These are phyloP conservation scores for Gynandropsis gynandra DNA, from an alignment of 345 rosid species.

Conservation along the genomic window DNA sequence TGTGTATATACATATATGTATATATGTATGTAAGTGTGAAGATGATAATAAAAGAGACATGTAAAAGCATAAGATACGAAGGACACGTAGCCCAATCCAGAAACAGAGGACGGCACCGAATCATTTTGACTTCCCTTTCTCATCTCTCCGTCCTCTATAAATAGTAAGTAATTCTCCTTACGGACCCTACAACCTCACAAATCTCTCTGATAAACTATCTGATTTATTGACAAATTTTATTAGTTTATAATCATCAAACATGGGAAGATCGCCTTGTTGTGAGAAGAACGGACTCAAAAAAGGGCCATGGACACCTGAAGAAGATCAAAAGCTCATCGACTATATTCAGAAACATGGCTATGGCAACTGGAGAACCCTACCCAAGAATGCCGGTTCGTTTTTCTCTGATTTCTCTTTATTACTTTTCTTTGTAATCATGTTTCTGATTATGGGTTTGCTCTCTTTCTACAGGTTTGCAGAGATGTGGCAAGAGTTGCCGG, in stretches of 20 bases:
- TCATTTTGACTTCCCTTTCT: slow-evolving; percentile 47
- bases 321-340: slow-evolving; percentile 58
- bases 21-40: too few species aligned
- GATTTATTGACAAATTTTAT: background rate
- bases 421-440: background rate
- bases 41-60: too few species aligned
- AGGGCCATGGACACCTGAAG: slow-evolving; percentile 92
- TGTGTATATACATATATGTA: too few species aligned
- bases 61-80: background rate
- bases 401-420: background rate
- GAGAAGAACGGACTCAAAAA: slow-evolving; percentile 67
- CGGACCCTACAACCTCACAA: slow-evolving; percentile 28
- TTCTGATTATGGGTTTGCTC: background rate
- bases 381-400: slow-evolving; percentile 67
- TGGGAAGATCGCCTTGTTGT: slow-evolving; percentile 81
- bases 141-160: slow-evolving; percentile 16
- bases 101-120: slow-evolving; percentile 84
- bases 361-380: slow-evolving; percentile 85
- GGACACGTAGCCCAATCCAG: slow-evolving; percentile 63
- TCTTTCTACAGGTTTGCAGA: slow-evolving; percentile 31
- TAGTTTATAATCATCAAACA: slow-evolving; percentile 15
- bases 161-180: slow-evolving; percentile 17
- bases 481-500: slow-evolving; percentile 89
- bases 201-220: slow-evolving; percentile 11
- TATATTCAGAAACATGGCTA: slow-evolving; percentile 65